Evolutionary conservation across 2,329 filamentous ascomycete species (phyloP).

Genomic region (Aspergillus arachidicola): DNA sequence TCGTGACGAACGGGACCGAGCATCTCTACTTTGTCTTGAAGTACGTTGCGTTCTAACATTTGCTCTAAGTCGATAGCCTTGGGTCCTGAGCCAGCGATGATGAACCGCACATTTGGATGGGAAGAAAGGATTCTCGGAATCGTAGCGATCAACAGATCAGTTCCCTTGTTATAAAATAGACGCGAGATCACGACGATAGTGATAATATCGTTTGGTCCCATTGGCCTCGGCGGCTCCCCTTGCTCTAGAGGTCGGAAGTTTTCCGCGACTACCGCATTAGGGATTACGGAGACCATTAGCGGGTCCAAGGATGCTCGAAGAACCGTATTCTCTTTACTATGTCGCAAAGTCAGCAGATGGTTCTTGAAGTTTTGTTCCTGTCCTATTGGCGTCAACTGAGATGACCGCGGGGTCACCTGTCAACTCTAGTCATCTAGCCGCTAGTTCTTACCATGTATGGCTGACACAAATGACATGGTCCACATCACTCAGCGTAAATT

Average conservation of each 20-base stretch:
- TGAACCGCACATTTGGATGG: slow-evolving; percentile 92
- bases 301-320: slow-evolving; percentile 92
- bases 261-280: slow-evolving; percentile 94
- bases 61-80: slow-evolving; percentile 98
- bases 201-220: slow-evolving; percentile 82
- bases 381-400: background rate
- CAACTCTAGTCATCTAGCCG: background rate
- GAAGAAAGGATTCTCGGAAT: slow-evolving; percentile 88
- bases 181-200: slow-evolving; percentile 97
- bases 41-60: slow-evolving; percentile 92
- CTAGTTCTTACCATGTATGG: slow-evolving; percentile 77
- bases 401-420: background rate
- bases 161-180: slow-evolving; percentile 98
- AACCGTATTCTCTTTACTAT: slow-evolving; percentile 95
- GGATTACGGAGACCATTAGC: slow-evolving; percentile 95
- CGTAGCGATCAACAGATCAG: slow-evolving; percentile 91
- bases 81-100: slow-evolving; percentile 92
- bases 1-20: slow-evolving; percentile 91
- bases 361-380: no score
- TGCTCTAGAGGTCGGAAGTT: slow-evolving; percentile 76
- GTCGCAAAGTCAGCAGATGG: slow-evolving; percentile 12
- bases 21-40: slow-evolving; percentile 92
- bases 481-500: slow-evolving; percentile 93
- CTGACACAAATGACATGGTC: slow-evolving; percentile 98
- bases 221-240: slow-evolving; percentile 63